phyloP scores from a whole-genome alignment of 2,329 filamentous ascomycete genomes.

The Kalaharituber pfeilii region DNA sequence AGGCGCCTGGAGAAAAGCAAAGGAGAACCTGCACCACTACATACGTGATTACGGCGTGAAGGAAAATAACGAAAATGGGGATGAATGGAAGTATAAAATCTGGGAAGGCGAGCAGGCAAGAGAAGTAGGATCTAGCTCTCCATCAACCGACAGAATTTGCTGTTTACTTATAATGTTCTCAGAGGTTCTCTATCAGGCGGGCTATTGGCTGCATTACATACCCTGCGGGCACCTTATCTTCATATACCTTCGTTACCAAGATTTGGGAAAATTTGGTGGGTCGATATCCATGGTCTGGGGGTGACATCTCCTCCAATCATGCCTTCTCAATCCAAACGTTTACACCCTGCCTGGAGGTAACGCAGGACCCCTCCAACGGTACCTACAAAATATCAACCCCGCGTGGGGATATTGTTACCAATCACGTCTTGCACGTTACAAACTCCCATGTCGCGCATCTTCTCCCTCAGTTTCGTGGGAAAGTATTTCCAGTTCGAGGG shows the following conservation, averaged over 20 bases:
- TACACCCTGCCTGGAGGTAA: constrained; percentile 28
- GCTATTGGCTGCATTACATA: constrained; percentile 22
- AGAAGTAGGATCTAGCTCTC: too few relatives aligned
- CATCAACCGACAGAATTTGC: too few relatives aligned
- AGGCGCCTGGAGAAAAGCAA: constrained; percentile 18
- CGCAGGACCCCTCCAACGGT: constrained; percentile 17
- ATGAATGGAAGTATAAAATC: constrained; percentile 24
- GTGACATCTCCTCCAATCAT: constrained; percentile 19
- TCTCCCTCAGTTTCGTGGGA: constrained; percentile 33
- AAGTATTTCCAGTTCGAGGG: constrained; percentile 31
- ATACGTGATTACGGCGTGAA: not conserved
- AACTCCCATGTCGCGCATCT: constrained; percentile 39
- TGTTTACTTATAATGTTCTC: too few relatives aligned
- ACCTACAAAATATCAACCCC: constrained; percentile 33
- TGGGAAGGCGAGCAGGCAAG: constrained; percentile 26
- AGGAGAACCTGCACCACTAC: not conserved
- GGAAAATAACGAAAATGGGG: too few relatives aligned
- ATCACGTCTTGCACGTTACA: constrained; percentile 41
- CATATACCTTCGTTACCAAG: constrained; percentile 34
- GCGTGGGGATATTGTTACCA: constrained; percentile 31
- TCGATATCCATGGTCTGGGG: constrained; percentile 20
- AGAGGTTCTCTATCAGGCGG: constrained; percentile 17
- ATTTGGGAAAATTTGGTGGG: constrained; percentile 31
- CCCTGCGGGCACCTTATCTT: constrained; percentile 34
- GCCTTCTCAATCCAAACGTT: constrained; percentile 28